Conservation (phyloP, 1,139 yeast species). For the Sugiyamaella sp. region DNA sequence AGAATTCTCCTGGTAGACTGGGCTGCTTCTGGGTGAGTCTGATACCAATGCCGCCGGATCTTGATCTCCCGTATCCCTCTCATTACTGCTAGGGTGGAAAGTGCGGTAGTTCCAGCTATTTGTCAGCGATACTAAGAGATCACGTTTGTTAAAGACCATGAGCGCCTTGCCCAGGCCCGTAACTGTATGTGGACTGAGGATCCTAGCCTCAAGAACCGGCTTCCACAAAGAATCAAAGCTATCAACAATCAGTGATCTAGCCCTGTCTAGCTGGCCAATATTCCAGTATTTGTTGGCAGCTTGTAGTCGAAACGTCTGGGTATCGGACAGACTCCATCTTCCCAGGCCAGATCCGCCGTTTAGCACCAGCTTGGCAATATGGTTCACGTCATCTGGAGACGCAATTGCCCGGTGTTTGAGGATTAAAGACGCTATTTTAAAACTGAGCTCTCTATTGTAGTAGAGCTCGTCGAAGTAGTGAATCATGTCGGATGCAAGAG, state of each 20-base stretch:
- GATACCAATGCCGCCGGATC: too few relatives aligned
- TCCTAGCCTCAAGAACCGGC: slow-evolving; percentile 25
- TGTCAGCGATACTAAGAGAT: slow-evolving; percentile 18
- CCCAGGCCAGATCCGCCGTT: slow-evolving; percentile 31
- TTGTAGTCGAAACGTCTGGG: slow-evolving; percentile 32
- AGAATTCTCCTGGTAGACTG: too few relatives aligned
- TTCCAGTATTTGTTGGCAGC: slow-evolving; percentile 36
- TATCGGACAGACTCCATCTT: slow-evolving; percentile 32
- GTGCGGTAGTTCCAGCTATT: slow-evolving; percentile 20
- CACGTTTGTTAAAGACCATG: slow-evolving; percentile 27
- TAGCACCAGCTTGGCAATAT: slow-evolving; percentile 28
- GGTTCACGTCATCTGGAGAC: slow-evolving; percentile 28
- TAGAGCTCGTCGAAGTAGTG: slow-evolving; percentile 32
- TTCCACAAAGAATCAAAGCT: slow-evolving; percentile 31
- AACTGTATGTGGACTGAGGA: slow-evolving; percentile 24
- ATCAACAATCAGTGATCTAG: slow-evolving; percentile 30
- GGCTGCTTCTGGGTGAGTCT: too few relatives aligned
- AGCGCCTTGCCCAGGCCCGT: slow-evolving; percentile 29
- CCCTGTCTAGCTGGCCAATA: slow-evolving; percentile 26
- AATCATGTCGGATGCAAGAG: slow-evolving; percentile 20
- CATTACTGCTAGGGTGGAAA: slow-evolving; percentile 8
- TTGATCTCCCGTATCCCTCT: slow-evolving; percentile 6
- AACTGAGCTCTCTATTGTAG: slow-evolving; percentile 33
- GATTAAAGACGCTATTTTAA: slow-evolving; percentile 29
- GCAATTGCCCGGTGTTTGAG: slow-evolving; percentile 27